Evolutionary conservation across 164 flowering plant genomes (phyloP).

Genomic region (Piper longum): DNA sequence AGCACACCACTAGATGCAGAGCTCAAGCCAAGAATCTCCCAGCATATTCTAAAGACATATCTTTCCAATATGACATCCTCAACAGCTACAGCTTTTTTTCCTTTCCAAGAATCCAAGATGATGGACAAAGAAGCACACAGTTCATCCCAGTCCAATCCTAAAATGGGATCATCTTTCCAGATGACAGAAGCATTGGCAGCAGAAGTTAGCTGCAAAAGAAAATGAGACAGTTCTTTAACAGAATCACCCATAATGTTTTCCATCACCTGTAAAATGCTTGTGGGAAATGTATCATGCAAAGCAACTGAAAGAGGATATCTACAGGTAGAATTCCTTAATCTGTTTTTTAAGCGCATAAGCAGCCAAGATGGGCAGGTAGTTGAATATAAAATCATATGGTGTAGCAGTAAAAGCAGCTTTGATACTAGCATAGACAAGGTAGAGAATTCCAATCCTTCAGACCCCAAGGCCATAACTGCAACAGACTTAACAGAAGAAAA

Average conservation of each 20-base stretch:
- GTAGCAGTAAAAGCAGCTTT: conserved; percentile 67
- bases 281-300: conserved; percentile 22
- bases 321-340: conserved; percentile 42
- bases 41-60: conserved; percentile 66
- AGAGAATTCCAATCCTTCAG: conserved; percentile 37
- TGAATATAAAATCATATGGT: conserved; percentile 63
- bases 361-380: conserved; percentile 54
- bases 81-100: conserved; percentile 42
- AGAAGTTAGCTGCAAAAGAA: conserved; percentile 48
- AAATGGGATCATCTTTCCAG: conserved; percentile 23
- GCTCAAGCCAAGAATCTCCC: conserved; percentile 45
- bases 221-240: conserved; percentile 30
- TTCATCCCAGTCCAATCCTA: conserved; percentile 43
- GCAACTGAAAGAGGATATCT: conserved; percentile 13
- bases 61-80: conserved; percentile 83
- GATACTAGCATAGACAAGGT: conserved; percentile 80
- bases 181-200: conserved; percentile 26
- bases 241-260: conserved; percentile 33
- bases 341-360: conserved; percentile 51
- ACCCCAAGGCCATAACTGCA: conserved; percentile 26
- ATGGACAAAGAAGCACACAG: conserved; percentile 31
- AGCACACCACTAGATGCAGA: conserved; percentile 17
- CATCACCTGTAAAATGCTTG: conserved; percentile 44
- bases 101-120: conserved; percentile 65
- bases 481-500: conserved; percentile 34